Percentiles rank a stretch among this genome's conserved stretches.
phyloP scores from a whole-genome alignment of 2,329 filamentous ascomycete genomes.

The Colletotrichum filicis region DNA sequence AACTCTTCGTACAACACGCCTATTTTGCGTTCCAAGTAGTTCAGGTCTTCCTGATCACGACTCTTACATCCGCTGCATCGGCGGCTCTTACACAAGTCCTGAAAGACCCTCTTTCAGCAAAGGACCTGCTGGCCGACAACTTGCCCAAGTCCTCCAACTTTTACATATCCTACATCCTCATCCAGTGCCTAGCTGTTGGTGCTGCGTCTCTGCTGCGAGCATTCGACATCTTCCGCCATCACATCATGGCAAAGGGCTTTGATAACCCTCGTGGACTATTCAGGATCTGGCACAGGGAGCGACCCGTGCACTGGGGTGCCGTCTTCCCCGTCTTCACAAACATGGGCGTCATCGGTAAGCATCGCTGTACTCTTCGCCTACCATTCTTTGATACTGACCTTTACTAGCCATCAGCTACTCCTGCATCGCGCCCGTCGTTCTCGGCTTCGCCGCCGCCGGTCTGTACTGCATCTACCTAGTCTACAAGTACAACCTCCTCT shows the following conservation, averaged over 20 bases:
- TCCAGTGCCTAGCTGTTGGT: constrained; percentile 87
- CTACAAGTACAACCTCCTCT: constrained; percentile 91
- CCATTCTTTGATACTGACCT: no score
- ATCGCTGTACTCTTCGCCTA: no score
- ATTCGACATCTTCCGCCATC: constrained; percentile 67
- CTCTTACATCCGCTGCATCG: constrained; percentile 78
- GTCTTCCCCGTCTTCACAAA: constrained; percentile 85
- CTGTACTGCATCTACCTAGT: constrained; percentile 86
- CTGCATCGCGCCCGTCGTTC: constrained; percentile 85
- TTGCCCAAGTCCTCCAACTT: constrained; percentile 86
- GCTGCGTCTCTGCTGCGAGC: constrained; percentile 78
- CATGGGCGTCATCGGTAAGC: constrained; percentile 80
- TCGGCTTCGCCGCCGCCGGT: constrained; percentile 83
- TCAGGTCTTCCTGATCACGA: constrained; percentile 87
- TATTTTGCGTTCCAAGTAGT: constrained; percentile 86
- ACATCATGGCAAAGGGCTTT: constrained; percentile 75
- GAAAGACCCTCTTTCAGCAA: constrained; percentile 41
- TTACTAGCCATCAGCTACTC: constrained; percentile 81
- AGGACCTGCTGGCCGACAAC: constrained; percentile 69
- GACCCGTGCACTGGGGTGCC: constrained; percentile 84
- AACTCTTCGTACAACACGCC: constrained; percentile 81
- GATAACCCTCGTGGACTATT: constrained; percentile 86
- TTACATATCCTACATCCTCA: constrained; percentile 91
- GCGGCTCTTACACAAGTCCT: constrained; percentile 68
- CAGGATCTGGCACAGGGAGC: constrained; percentile 78